These are phyloP conservation scores for Aaosphaeria arxii DNA, from an alignment of 2,329 filamentous ascomycete species.

Conservation along the genomic window DNA sequence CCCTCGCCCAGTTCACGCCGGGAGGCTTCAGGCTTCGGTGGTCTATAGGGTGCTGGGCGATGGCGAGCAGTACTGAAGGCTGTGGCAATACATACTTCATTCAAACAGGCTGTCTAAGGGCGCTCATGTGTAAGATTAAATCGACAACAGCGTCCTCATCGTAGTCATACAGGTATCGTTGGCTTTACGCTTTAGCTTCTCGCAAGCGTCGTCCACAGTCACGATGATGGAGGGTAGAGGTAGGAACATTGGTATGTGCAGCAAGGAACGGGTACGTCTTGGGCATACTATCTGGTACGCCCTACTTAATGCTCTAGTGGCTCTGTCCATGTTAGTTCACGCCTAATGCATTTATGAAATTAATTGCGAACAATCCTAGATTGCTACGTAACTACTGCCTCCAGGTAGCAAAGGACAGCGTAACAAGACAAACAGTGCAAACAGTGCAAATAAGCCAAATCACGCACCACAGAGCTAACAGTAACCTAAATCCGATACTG, in stretches of 20 bases:
- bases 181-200: constrained; percentile 20
- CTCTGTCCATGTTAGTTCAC: background rate
- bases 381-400: background rate
- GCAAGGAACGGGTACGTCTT: background rate
- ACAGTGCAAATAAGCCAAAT: background rate
- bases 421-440: background rate
- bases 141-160: constrained; percentile 24
- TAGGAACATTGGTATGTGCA: constrained; percentile 9
- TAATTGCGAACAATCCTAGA: background rate
- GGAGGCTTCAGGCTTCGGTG: background rate
- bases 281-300: background rate
- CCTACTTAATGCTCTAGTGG: background rate
- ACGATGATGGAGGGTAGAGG: constrained; percentile 10
- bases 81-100: constrained; percentile 15
- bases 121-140: constrained; percentile 11
- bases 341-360: background rate
- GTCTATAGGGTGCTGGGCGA: background rate
- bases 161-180: constrained; percentile 21
- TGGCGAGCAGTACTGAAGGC: constrained; percentile 11
- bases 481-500: background rate
- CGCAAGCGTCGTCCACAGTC: constrained; percentile 17
- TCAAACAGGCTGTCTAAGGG: constrained; percentile 10
- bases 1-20: background rate
- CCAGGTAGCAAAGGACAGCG: background rate
- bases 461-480: background rate